A percentile compares a stretch with the other conserved stretches of the same genome.
These are phyloP conservation scores for Phaeosphaeriaceae sp. DNA, from an alignment of 2,329 filamentous ascomycete species.

Conservation along the genomic window DNA sequence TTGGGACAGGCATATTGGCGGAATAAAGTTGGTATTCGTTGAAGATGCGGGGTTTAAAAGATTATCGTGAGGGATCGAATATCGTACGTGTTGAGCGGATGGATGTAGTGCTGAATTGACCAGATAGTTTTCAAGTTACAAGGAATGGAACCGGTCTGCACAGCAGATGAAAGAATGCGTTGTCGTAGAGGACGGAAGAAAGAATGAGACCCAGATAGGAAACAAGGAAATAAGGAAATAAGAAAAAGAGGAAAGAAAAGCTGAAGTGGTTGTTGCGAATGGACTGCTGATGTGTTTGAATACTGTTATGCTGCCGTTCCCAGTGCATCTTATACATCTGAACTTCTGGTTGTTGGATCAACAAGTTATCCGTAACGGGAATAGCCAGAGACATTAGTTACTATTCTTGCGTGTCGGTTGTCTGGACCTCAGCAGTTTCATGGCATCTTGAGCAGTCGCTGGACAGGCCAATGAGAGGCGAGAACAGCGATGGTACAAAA, in stretches of 20 bases:
- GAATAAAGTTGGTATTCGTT: constrained; percentile 10
- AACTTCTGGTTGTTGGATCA: constrained; percentile 17
- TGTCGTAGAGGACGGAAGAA: constrained; percentile 13
- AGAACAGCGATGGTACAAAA: constrained; percentile 36
- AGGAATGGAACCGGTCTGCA: constrained; percentile 43
- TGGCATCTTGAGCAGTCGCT: constrained; percentile 48
- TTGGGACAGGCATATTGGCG: constrained; percentile 60
- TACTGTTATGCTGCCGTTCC: constrained; percentile 19
- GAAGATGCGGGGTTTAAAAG: constrained; percentile 12
- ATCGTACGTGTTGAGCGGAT: constrained; percentile 10
- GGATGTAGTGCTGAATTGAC: constrained; percentile 26
- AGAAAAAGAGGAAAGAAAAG: constrained; percentile 42
- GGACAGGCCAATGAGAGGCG: constrained; percentile 40
- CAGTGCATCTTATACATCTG: constrained; percentile 39
- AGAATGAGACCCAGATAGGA: constrained; percentile 35
- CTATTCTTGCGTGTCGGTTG: constrained; percentile 44
- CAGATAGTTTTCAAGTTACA: constrained; percentile 29
- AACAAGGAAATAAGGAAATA: constrained; percentile 45
- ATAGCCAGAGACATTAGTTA: constrained; percentile 30
- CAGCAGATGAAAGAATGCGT: constrained; percentile 44
- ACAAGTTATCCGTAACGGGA: constrained; percentile 24
- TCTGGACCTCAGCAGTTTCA: constrained; percentile 45
- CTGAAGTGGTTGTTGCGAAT: constrained; percentile 35
- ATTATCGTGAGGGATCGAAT: constrained; percentile 24
- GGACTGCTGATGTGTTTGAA: constrained; percentile 45